These are phyloP conservation scores for Boletus eberwhitei DNA, from an alignment of 768 basidiomycete genomes.

Conservation along the genomic window DNA sequence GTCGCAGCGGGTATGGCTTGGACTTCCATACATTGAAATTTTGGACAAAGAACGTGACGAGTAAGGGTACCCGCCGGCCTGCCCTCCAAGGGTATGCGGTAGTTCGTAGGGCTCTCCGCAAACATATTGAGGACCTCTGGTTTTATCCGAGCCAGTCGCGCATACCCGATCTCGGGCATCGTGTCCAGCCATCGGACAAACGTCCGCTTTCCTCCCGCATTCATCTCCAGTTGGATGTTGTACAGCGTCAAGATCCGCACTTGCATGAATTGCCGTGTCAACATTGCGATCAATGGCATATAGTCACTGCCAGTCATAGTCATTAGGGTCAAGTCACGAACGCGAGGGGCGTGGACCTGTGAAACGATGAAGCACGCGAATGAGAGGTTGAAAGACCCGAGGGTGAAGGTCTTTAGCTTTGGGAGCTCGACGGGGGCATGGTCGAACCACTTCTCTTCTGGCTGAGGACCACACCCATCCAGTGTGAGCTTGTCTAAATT, in stretches of 20 bases:
- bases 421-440: constrained; percentile 45
- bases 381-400: constrained; percentile 52
- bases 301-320: constrained; percentile 52
- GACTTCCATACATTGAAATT: constrained; percentile 45
- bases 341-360: constrained; percentile 53
- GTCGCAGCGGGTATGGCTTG: constrained; percentile 34
- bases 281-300: constrained; percentile 39
- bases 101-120: constrained; percentile 36
- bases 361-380: constrained; percentile 48
- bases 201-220: constrained; percentile 20
- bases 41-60: constrained; percentile 39
- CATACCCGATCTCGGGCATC: constrained; percentile 52
- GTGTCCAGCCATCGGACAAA: constrained; percentile 53
- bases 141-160: constrained; percentile 47
- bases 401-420: constrained; percentile 46
- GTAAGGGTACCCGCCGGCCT: neutral
- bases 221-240: constrained; percentile 36
- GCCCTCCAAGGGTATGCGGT: constrained; percentile 12
- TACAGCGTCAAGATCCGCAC: constrained; percentile 55
- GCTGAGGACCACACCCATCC: constrained; percentile 58
- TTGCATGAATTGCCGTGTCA: constrained; percentile 50
- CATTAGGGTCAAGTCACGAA: constrained; percentile 58
- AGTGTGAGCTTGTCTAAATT: constrained; percentile 52
- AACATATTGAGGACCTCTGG: constrained; percentile 47
- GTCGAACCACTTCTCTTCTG: constrained; percentile 26